Conservation (phyloP, 176 grass and related monocot species). For the Poa annua region DNA sequence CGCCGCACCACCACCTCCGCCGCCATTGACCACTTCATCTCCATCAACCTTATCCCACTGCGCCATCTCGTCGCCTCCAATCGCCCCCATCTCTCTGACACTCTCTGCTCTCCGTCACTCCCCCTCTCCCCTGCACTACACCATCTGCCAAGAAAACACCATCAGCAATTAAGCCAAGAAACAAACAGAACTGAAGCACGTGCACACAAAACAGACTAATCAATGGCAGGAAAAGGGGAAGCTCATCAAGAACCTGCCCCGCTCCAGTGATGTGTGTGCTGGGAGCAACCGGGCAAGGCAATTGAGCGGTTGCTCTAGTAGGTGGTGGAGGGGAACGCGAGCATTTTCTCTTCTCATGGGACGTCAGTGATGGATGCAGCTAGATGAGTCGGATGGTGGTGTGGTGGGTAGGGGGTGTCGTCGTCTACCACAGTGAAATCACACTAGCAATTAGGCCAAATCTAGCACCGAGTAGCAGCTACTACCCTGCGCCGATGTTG, state of each 20-base stretch:
- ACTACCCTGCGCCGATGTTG: constrained; percentile 37
- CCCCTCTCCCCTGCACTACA: constrained; percentile 35
- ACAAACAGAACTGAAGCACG: background rate
- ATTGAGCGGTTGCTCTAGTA: constrained; percentile 54
- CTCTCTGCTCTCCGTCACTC: background rate
- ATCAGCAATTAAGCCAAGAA: constrained; percentile 5
- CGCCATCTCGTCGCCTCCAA: constrained; percentile 59
- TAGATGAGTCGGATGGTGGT: constrained; percentile 51
- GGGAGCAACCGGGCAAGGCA: constrained; percentile 1
- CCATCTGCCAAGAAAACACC: constrained; percentile 47
- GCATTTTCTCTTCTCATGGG: constrained; percentile 22
- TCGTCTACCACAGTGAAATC: constrained; percentile 47
- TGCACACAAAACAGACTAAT: constrained; percentile 24
- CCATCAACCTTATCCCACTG: constrained; percentile 52
- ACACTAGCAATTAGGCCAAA: constrained; percentile 43
- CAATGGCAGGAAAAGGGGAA: constrained; percentile 28
- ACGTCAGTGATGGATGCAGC: background rate
- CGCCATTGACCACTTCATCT: constrained; percentile 37
- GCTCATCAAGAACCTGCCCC: constrained; percentile 30
- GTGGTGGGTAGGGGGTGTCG: constrained; percentile 63
- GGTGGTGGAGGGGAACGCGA: constrained; percentile 47
- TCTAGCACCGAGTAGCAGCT: constrained; percentile 12
- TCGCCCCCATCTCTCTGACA: constrained; percentile 61
- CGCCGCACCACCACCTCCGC: constrained; percentile 39
- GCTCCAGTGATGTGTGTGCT: background rate